These are phyloP conservation scores for Quercus agrifolia DNA, from an alignment of 306 rosid species.

Conservation along the genomic window DNA sequence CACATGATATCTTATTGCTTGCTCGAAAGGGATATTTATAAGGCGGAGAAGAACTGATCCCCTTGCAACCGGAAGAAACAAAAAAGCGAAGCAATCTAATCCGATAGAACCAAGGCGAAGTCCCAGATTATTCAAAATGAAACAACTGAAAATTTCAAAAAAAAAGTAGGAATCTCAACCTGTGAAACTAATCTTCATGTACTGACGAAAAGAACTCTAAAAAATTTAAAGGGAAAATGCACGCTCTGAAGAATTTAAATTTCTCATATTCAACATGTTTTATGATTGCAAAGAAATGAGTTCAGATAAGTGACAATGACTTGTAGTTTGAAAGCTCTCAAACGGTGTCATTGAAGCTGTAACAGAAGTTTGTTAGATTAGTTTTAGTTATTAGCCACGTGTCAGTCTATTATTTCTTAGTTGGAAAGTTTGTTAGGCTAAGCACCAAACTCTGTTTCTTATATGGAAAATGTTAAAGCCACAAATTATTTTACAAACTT, in stretches of 20 bases:
- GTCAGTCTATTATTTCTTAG: too few species aligned
- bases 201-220: not conserved
- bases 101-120: conserved; percentile 67
- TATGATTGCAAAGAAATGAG: not conserved
- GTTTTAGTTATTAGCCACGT: too few species aligned
- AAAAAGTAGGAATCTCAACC: conserved; percentile 8
- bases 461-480: too few species aligned
- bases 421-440: too few species aligned
- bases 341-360: too few species aligned
- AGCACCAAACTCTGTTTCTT: too few species aligned
- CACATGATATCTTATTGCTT: conserved; percentile 83
- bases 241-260: not conserved
- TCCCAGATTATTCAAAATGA: conserved; percentile 51
- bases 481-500: too few species aligned
- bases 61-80: conserved; percentile 83
- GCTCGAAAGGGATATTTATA: conserved; percentile 83
- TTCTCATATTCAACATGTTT: conserved; percentile 4
- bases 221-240: not conserved
- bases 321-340: too few species aligned
- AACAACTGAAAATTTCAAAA: conserved; percentile 39
- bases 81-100: conserved; percentile 58
- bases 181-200: conserved; percentile 3
- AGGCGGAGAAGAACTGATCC: conserved; percentile 90
- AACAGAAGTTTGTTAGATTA: too few species aligned
- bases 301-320: not conserved